Base-by-base conservation (phyloP, 257 asterid species). In the Solanum pennellii region DNA sequence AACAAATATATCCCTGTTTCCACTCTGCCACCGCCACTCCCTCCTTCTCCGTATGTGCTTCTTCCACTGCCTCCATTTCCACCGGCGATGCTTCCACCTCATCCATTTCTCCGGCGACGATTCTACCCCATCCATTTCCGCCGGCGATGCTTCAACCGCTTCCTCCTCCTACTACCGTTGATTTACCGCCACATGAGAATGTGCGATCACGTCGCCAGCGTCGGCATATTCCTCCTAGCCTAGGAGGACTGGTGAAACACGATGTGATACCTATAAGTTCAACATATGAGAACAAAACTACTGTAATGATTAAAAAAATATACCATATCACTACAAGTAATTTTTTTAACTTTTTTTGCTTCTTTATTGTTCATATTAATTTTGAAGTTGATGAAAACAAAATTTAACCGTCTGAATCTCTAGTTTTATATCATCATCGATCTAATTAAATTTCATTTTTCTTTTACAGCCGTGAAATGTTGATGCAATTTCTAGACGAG, bases 251-350 rank as follows among this genome's bases (percentile, higher is more conserved):
- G 4, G n/a, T 20, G 21, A 90, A 87, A 52, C 91, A 91, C 31
- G 27, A 33, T n/a, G 88, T 88, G 14, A 13, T 88, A 35, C 93
- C 92, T 69, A 90, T 94, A 2, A 87, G 84, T 11, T 79, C 59
- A 2, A 88, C 86, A 11, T 93, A 88, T 82, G 86, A 84, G 6
- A 76, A 88, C 8, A 42, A 13, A 41, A 92, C 97, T 0, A 93
- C 95, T 5, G 87, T 95, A 68, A 93, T 95, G 98, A 92, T 95
- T 95, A 33, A 59, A 95, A 92, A 87, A 93, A 93, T 41, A 92
- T 95, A 10, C 97, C 98, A 0, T 89, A 92, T 73, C 83, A 85
- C 11, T 93, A 88, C 91, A 88, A 90, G 97, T 95, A 92, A 12
- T 20, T 59, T 25, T 60, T 11, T 35, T 1, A 0, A 60, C 6